These are phyloP conservation scores for Ophiostoma angusticollis DNA, from an alignment of 2,329 filamentous ascomycete species.

Conservation along the genomic window DNA sequence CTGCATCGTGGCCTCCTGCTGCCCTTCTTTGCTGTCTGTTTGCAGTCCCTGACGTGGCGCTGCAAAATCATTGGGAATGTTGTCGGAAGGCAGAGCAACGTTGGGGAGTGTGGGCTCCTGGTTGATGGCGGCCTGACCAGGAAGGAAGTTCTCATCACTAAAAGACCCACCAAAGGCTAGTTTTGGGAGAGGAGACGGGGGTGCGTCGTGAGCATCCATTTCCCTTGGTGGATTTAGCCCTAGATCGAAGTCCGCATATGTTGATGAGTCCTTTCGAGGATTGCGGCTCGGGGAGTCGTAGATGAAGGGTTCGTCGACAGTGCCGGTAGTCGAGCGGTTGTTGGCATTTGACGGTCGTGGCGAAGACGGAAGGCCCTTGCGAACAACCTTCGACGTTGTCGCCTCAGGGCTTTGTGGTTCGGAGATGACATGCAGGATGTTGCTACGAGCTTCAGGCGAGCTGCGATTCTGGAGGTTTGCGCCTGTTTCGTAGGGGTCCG, in stretches of 20 bases:
- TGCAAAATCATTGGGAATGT: conserved; percentile 18
- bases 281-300: conserved; percentile 11
- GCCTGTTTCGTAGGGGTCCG: too few species aligned
- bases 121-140: conserved; percentile 4
- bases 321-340: conserved; percentile 11
- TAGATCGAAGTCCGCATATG: conserved; percentile 8
- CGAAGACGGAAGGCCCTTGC: conserved; percentile 14
- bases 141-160: conserved; percentile 7
- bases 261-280: conserved; percentile 6
- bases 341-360: conserved; percentile 6
- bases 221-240: conserved; percentile 1
- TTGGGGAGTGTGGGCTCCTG: conserved; percentile 1
- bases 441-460: conserved; percentile 16
- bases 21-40: too few species aligned
- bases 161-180: conserved; percentile 7
- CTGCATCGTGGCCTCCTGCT: too few species aligned
- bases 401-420: conserved; percentile 26
- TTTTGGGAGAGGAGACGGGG: conserved; percentile 3
- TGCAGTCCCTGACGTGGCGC: conserved; percentile 22
- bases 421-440: conserved; percentile 18
- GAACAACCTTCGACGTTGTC: conserved; percentile 18
- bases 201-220: neutral
- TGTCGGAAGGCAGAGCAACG: neutral
- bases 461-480: neutral
- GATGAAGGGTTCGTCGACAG: conserved; percentile 13